Evolutionary conservation across 192 early-diverging fungal species (phyloP).

Genomic region (Gryganskiella cystojenkinii): DNA sequence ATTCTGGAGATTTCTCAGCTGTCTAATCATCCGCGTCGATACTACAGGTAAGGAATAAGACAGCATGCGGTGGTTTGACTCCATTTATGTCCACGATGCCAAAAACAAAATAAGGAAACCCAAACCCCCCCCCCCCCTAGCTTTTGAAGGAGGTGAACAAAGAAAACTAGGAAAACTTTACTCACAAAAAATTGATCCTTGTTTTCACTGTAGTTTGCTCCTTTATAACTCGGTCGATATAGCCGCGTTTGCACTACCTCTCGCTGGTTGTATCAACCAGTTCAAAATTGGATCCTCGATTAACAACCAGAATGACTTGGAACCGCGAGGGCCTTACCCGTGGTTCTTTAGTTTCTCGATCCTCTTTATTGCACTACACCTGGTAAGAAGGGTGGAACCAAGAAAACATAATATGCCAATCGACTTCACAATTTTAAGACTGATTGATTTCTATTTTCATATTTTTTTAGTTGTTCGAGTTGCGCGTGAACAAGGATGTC

Average conservation of each 20-base stretch:
- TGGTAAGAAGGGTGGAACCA: background rate
- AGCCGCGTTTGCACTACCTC: background rate
- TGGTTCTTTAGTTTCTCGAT: conserved; percentile 1
- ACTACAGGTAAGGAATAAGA: background rate
- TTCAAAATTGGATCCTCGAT: background rate
- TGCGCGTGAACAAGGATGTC: conserved; percentile 1
- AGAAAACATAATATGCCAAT: background rate
- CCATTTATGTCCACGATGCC: no score
- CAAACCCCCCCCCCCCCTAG: background rate
- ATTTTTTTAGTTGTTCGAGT: background rate
- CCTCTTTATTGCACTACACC: background rate
- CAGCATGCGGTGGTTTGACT: no score
- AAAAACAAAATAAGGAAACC: background rate
- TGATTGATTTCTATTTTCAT: background rate
- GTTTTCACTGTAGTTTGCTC: background rate
- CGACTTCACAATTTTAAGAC: background rate
- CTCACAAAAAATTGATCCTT: no score
- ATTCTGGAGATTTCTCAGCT: conserved; percentile 4
- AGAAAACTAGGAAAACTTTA: no score
- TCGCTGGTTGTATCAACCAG: background rate
- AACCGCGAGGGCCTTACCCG: background rate
- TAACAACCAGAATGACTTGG: background rate
- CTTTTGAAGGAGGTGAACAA: background rate
- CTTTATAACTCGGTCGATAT: conserved; percentile 1
- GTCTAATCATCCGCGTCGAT: background rate